Evolutionary conservation across 2,329 filamentous ascomycete genomes (phyloP), one percentile per base, ranked within the genome.

Genomic region (Fusarium pseudograminearum): DNA sequence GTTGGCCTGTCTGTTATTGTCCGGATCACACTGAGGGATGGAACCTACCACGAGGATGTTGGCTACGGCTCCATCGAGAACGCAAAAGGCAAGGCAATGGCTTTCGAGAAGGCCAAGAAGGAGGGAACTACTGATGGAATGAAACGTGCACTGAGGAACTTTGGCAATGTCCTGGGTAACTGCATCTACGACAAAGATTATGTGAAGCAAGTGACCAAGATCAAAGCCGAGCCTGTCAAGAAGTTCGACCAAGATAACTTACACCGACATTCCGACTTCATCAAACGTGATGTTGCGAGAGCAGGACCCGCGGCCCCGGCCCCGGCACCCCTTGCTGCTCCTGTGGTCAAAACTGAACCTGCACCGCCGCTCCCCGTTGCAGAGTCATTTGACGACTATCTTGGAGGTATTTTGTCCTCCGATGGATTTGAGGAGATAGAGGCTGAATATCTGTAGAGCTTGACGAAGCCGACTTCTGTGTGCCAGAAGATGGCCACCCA

Each of bases 91-190:
- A 99, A 99, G 82, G 95, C 94, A 5, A 91, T 93, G 53, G 96
- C 95, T 0, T 99, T 98, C 76, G 96, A 99, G 79, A 99, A 99
- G 81, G 94, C 96, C 2, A 99, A 98, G 83, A 99, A 99, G 79
- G 94, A 98, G 82, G 97, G 93, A 10, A 97, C 94, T 4, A 98
- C 97, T 12, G 96, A 99, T 81, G 96, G 90, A 2, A 78, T 99
- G 77, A 99, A 99, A 81, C 87, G 96, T 71, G 89, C 96, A 2
- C 78, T 99, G 75, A 87, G 95, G 62, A 98, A 90, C 69, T 99
- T 99, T 80, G 96, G 96, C 63, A 98, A 98, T 74, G 91, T 98
- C 18, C 84, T 99, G 57, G 96, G 96, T n/a, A 99, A 98, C 78
- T 99, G 96, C 83, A 90, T 99, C 62, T 98, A 99, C 80, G 96